Evolutionary conservation across 495 filamentous ascomycete species (phyloP), one percentile per base, ranked within the genome.

Genomic region (Penicillium taxi): DNA sequence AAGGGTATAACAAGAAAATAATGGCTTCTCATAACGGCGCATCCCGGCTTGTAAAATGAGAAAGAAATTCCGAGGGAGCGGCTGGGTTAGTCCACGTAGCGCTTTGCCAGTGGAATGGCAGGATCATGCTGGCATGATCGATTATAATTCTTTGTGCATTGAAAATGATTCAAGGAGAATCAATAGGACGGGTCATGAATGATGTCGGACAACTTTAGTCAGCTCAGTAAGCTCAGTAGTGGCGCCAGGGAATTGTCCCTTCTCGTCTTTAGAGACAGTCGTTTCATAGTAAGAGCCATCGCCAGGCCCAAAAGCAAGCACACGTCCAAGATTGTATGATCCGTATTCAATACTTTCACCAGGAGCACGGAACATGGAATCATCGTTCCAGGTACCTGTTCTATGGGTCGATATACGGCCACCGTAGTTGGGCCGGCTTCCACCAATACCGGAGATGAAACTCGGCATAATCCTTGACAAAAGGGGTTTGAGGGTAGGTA

Each of bases 401-500:
- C 9, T 49, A 14, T n/a, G 48, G 43, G 14, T 32, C 29, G 55
- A 50, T 11, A 43, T 9, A 6, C 35, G 39, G 7, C 36, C 29
- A 24, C 35, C 53, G 26, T 34, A 38, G 6, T 53, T 42, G 26
- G 40, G 39, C 9, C 30, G 41, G 27, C 45, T 55, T 9, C 43
- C 42, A 26, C 32, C 51, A 9, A 63, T 35, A 3, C 56, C 54
- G 4, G 59, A 55, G 7, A 64, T 40, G 7, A 67, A 39, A 18
- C 54, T 51, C 0, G 61, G 63, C 8, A 63, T 34, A 24, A 67
- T 17, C 2, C 45, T 54, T n/a, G 63, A 57, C 38, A 86, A 67
- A 9, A 94, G 67, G 4, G 89, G 88, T 44, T 91, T 93, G 19
- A 94, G 63, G 1, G 82, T 90, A 7, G 89, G 89, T 11, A 94